Conservation (phyloP, 208 protist species). For the Trypanosoma brucei region DNA sequence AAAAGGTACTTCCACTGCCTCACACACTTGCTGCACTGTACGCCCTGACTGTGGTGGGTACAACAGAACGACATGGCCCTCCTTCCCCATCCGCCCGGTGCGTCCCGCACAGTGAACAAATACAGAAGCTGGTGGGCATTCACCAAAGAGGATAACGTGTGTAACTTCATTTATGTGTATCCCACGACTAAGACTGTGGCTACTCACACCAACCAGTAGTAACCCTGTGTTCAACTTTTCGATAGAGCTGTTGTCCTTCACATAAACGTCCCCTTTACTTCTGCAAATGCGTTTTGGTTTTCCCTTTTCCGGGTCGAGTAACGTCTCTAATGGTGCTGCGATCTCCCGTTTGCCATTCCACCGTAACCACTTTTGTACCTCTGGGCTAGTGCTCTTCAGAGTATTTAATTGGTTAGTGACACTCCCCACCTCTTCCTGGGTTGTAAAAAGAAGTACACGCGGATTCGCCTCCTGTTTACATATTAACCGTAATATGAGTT, state of each 20-base stretch:
- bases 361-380: conserved; percentile 16
- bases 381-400: conserved; percentile 6
- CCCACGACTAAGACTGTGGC: conserved; percentile 61
- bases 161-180: conserved; percentile 79
- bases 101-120: conserved; percentile 88
- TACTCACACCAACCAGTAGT: conserved; percentile 66
- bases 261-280: conserved; percentile 58
- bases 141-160: conserved; percentile 81
- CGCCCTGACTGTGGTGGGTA: conserved; percentile 69
- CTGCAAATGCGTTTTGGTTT: conserved; percentile 18
- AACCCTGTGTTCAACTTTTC: conserved; percentile 51
- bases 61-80: conserved; percentile 76
- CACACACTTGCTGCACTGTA: conserved; percentile 69
- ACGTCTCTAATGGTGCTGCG: conserved; percentile 26
- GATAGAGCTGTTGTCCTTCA: conserved; percentile 68
- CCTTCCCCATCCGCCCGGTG: conserved; percentile 77
- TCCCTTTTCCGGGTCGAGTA: neutral
- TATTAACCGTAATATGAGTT: conserved; percentile 64
- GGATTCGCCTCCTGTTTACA: conserved; percentile 44
- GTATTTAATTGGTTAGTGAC: conserved; percentile 36
- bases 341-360: conserved; percentile 12
- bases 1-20: conserved; percentile 72
- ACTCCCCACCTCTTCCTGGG: conserved; percentile 24
- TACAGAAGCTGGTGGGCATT: conserved; percentile 39
- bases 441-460: conserved; percentile 81